Evolutionary conservation across 1,284 basidiomycete genomes (phyloP).

Genomic region (Xanthoconium separans): DNA sequence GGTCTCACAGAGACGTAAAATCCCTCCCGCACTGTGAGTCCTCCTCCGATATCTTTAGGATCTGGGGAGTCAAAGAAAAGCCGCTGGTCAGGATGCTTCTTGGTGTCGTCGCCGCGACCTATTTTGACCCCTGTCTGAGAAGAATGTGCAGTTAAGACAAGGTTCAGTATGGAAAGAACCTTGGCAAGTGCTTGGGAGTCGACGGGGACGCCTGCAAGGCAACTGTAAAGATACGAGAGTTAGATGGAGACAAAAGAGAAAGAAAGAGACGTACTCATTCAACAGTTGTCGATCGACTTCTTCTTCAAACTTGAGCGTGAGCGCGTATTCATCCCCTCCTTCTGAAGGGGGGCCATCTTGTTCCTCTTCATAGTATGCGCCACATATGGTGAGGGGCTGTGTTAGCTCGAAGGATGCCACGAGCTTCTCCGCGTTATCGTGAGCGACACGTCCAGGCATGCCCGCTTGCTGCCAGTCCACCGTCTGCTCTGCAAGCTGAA

Average conservation of each 20-base stretch:
- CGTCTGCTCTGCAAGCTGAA: constrained; percentile 23
- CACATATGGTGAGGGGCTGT: constrained; percentile 20
- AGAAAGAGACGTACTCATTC: constrained; percentile 6
- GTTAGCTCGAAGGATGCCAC: constrained; percentile 21
- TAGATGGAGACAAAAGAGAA: background rate
- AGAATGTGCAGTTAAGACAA: constrained; percentile 46
- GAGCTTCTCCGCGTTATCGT: constrained; percentile 27
- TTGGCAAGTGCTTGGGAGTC: constrained; percentile 42
- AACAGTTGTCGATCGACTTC: constrained; percentile 21
- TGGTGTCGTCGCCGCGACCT: constrained; percentile 38
- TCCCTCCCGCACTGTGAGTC: constrained; percentile 67
- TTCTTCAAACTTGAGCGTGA: constrained; percentile 15
- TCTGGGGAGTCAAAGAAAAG: constrained; percentile 37
- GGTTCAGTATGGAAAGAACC: constrained; percentile 48
- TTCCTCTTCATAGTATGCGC: constrained; percentile 7
- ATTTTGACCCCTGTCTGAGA: constrained; percentile 38
- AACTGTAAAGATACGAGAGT: constrained; percentile 18
- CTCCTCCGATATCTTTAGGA: constrained; percentile 28
- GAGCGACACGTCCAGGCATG: constrained; percentile 22
- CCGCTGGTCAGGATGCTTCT: constrained; percentile 32
- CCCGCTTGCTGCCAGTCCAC: constrained; percentile 17
- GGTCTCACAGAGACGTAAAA: constrained; percentile 78
- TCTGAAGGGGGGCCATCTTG: background rate
- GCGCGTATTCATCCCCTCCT: constrained; percentile 6
- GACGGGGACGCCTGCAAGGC: constrained; percentile 20